Conservation (phyloP, 768 basidiomycete genomes). For the Rhizopogon vinicolor region DNA sequence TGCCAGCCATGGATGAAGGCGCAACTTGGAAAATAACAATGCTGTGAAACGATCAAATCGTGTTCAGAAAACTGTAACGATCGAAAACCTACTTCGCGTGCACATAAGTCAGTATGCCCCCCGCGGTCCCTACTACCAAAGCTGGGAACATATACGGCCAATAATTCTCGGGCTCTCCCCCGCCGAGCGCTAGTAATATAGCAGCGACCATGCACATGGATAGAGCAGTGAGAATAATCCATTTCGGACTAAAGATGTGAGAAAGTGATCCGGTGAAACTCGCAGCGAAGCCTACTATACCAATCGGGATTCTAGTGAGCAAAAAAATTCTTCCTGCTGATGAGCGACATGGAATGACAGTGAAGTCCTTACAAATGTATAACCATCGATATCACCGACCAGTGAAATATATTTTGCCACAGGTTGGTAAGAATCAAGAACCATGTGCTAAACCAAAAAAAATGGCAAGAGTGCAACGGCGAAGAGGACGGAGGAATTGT, state of each 20-base stretch:
- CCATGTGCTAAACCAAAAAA: constrained; percentile 36
- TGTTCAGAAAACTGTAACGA: not conserved
- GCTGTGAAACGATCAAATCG: constrained; percentile 20
- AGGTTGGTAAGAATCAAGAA: constrained; percentile 30
- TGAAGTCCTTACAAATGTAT: constrained; percentile 31
- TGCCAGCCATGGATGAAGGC: constrained; percentile 44
- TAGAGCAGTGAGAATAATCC: constrained; percentile 16
- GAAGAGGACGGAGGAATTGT: constrained; percentile 39
- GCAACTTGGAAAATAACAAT: constrained; percentile 47
- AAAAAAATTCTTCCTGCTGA: not conserved
- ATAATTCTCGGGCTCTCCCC: constrained; percentile 36
- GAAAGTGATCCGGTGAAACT: constrained; percentile 36
- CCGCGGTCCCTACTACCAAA: constrained; percentile 43
- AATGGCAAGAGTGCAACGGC: constrained; percentile 33
- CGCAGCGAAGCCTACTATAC: constrained; percentile 31
- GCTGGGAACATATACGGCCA: constrained; percentile 47
- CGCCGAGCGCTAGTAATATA: constrained; percentile 37
- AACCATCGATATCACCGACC: constrained; percentile 16
- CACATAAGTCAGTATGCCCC: constrained; percentile 39
- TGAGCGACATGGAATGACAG: constrained; percentile 3
- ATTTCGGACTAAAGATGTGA: constrained; percentile 31
- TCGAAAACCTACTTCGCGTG: constrained; percentile 40
- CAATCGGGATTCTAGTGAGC: constrained; percentile 36
- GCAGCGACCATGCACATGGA: constrained; percentile 33
- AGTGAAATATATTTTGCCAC: constrained; percentile 6